Conservation (phyloP, 331 rosid genomes). For the Ulmus americana region DNA sequence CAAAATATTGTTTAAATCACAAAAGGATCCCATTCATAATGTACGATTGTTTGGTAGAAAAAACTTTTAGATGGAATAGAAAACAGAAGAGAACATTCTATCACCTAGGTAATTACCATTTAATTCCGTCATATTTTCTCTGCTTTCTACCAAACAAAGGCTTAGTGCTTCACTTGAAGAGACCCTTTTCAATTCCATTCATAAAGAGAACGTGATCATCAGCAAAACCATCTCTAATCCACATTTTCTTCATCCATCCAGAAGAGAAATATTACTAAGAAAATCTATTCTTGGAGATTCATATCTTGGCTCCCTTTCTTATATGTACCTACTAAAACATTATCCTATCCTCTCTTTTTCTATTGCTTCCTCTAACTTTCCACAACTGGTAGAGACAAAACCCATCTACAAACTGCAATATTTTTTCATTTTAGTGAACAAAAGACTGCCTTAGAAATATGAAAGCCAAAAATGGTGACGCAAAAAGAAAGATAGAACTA, state of each 20-base stretch:
- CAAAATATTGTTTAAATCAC: too few relatives aligned
- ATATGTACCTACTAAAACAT: slow-evolving; percentile 26
- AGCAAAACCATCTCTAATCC: background rate
- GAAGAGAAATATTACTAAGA: slow-evolving; percentile 4
- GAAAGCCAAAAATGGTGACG: slow-evolving; percentile 34
- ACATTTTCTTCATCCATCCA: slow-evolving; percentile 2
- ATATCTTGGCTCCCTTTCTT: slow-evolving; percentile 19
- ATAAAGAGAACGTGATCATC: background rate
- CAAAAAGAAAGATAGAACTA: slow-evolving; percentile 23
- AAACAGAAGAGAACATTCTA: too few relatives aligned
- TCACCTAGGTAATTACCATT: too few relatives aligned
- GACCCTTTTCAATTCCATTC: background rate
- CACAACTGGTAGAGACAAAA: slow-evolving; percentile 20
- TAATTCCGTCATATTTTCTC: too few relatives aligned
- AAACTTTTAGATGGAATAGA: too few relatives aligned
- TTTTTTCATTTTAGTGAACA: background rate
- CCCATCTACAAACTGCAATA: slow-evolving; percentile 1
- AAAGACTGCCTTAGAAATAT: slow-evolving; percentile 13
- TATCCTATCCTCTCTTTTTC: slow-evolving; percentile 32
- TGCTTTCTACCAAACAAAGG: too few relatives aligned
- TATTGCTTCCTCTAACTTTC: background rate
- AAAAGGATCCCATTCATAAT: too few relatives aligned
- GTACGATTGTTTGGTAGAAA: too few relatives aligned
- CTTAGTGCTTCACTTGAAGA: background rate
- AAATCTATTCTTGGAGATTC: slow-evolving; percentile 17